Base-by-base conservation (phyloP, 306 rosid genomes). In the Nissolia schottii region DNA sequence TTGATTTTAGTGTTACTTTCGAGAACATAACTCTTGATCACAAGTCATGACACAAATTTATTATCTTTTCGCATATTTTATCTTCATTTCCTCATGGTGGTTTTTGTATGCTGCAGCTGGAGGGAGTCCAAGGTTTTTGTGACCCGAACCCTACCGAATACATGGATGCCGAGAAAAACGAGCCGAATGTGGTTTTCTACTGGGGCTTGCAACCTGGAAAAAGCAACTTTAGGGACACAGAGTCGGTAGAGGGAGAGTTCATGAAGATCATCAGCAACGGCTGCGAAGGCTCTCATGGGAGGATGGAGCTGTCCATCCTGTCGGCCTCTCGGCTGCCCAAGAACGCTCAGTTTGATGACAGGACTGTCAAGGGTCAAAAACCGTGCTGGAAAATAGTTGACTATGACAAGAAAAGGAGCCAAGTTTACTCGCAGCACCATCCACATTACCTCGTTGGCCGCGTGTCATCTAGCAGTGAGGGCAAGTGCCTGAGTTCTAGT, bases 111-210 rank as follows among this genome's bases (percentile, higher is more conserved):
- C 3, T 69, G 64, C 78, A 84, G 85, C 53, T 84, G 68, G 87
- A 84, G 69, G 70, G 75, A 12, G 23, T 50, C 59, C 83, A 77
- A 41, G 85, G 80, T 24, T 50, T 77, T 77, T 84, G 87, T 80
- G 87, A 84, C 22, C 87, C 87, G 9, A 77, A 80, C 51, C 85
- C 87, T 3, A 68, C 80, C 14, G 85, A 84, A 50, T 80, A 84
- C 37, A 70, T 64, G 15, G 85, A 77, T 35, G 23, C 24, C 0
- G 78, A 63, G 41, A 70, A 57, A 50, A 41, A 6, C 0, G 85
- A 84, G 72, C 70, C 87, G 24, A 80, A 77, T 35, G 73, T 80
- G 48, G 81, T 73, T 66, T 84, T 84, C 76, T 84, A 73, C 46
- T 84, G 87, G 87, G 85, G 83, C 63, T 73, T 80, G 57, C 70